phyloP scores from a whole-genome alignment of 2,329 filamentous ascomycete genomes.

The Ascochyta viciae-villosae region DNA sequence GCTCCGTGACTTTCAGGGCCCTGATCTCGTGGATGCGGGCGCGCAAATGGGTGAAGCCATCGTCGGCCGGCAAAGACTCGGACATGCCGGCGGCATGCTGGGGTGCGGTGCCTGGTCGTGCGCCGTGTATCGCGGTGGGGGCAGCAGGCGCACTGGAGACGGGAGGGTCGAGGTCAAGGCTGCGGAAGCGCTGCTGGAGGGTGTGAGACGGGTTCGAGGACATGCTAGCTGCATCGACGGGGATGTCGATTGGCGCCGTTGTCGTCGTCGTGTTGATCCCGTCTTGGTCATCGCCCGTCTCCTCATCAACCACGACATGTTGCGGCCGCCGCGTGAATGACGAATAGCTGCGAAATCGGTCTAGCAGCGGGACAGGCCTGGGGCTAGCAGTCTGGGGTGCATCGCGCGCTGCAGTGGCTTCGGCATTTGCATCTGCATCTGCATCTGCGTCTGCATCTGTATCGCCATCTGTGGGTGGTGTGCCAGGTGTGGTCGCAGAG shows the following conservation, averaged over 20 bases:
- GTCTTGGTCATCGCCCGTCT: slow-evolving; percentile 25
- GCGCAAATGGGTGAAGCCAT: slow-evolving; percentile 58
- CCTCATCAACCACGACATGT: slow-evolving; percentile 34
- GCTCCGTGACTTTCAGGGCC: slow-evolving; percentile 52
- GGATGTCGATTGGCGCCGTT: slow-evolving; percentile 36
- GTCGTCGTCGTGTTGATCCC: slow-evolving; percentile 12
- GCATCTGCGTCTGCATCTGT: slow-evolving; percentile 13
- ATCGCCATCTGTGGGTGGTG: slow-evolving; percentile 10
- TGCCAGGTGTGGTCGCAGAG: slow-evolving; percentile 1
- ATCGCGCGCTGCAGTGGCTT: slow-evolving; percentile 17
- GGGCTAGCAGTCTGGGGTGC: slow-evolving; percentile 10
- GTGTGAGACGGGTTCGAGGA: slow-evolving; percentile 40
- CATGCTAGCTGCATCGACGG: slow-evolving; percentile 30
- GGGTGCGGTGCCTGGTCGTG: slow-evolving; percentile 10
- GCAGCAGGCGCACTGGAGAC: slow-evolving; percentile 32
- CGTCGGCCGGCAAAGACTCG: slow-evolving; percentile 55
- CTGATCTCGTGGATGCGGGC: slow-evolving; percentile 57
- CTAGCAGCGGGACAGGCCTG: slow-evolving; percentile 20
- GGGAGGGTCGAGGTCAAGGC: slow-evolving; percentile 32
- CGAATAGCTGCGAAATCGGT: slow-evolving; percentile 31
- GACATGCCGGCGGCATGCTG: slow-evolving; percentile 42
- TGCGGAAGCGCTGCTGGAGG: slow-evolving; percentile 38
- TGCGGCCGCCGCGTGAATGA: slow-evolving; percentile 31
- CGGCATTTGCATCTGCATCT: slow-evolving; percentile 14
- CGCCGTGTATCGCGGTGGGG: slow-evolving; percentile 20